Percentiles rank a stretch among this genome's conserved stretches.
Conservation (phyloP, 441 rosid species). For the Brassica balearica region DNA sequence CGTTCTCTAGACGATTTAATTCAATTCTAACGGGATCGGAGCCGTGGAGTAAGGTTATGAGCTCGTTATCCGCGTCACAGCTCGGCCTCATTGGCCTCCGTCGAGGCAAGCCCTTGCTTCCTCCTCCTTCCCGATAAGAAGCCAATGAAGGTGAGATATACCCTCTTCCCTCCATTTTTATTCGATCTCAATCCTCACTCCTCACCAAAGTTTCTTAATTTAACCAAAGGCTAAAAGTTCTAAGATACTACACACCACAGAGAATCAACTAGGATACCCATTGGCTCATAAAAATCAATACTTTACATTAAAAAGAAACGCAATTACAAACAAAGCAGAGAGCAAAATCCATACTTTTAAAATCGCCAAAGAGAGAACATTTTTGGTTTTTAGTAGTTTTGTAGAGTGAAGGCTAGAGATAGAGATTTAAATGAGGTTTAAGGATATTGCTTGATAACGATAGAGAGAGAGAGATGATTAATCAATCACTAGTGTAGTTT, state of each 20-base stretch:
- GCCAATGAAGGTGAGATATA: slow-evolving; percentile 36
- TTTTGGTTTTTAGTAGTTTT: no score
- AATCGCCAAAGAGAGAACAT: no score
- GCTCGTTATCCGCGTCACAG: slow-evolving; percentile 91
- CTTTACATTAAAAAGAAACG: background rate
- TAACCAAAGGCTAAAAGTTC: background rate
- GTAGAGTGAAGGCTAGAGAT: no score
- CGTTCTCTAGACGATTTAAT: slow-evolving; percentile 94
- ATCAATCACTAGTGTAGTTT: no score
- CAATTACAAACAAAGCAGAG: no score
- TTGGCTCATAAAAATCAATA: background rate
- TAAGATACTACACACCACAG: background rate
- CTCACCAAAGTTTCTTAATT: background rate
- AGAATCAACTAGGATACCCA: background rate
- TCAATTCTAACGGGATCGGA: slow-evolving; percentile 98
- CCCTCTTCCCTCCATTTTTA: background rate
- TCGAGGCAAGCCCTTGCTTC: slow-evolving; percentile 36
- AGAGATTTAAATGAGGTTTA: no score
- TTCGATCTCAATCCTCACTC: slow-evolving; percentile 22
- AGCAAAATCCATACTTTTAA: no score
- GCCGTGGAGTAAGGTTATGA: slow-evolving; percentile 87
- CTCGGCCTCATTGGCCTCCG: slow-evolving; percentile 55
- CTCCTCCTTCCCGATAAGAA: slow-evolving; percentile 13
- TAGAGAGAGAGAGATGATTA: no score
- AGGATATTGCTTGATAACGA: no score